Percentiles rank a stretch among this genome's conserved stretches.
phyloP scores from a whole-genome alignment of 2,329 filamentous ascomycete genomes.

The Aspergillus caelatus region DNA sequence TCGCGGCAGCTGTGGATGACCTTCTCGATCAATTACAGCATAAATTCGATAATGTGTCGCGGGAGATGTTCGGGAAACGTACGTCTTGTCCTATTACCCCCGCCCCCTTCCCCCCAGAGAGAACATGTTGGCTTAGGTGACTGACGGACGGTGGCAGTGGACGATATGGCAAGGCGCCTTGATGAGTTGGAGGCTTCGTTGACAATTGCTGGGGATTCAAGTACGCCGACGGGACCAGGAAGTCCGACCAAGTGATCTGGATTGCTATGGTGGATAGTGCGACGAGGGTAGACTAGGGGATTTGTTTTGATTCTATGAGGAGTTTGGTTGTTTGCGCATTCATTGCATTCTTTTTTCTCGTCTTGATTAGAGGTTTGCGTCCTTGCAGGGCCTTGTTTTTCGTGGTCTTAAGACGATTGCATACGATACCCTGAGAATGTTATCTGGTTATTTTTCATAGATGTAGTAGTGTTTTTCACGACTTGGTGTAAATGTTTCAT shows the following conservation, averaged over 20 bases:
- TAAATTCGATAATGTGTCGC: slow-evolving; percentile 83
- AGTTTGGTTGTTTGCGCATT: neutral
- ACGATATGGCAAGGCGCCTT: slow-evolving; percentile 85
- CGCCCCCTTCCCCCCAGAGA: neutral
- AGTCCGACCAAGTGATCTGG: slow-evolving; percentile 19
- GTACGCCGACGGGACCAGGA: slow-evolving; percentile 19
- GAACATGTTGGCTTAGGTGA: neutral
- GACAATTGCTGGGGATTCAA: slow-evolving; percentile 53
- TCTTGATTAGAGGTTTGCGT: neutral
- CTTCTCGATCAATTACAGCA: slow-evolving; percentile 79
- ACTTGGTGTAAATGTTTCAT: neutral
- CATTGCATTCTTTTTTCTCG: neutral
- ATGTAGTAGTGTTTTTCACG: neutral
- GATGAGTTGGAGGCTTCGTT: slow-evolving; percentile 81
- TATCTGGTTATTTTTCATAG: neutral
- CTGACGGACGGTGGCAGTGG: slow-evolving; percentile 63
- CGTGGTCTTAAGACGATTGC: slow-evolving; percentile 1
- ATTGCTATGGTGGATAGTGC: neutral
- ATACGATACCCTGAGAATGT: slow-evolving; percentile 11
- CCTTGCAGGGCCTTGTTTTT: neutral
- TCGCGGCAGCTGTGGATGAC: slow-evolving; percentile 81
- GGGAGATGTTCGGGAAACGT: slow-evolving; percentile 89
- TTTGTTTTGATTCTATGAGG: neutral
- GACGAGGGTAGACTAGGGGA: neutral
- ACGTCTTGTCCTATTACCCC: slow-evolving; percentile 36